Evolutionary conservation across 1,284 basidiomycete genomes (phyloP).

Genomic region (Pholiota adiposa): DNA sequence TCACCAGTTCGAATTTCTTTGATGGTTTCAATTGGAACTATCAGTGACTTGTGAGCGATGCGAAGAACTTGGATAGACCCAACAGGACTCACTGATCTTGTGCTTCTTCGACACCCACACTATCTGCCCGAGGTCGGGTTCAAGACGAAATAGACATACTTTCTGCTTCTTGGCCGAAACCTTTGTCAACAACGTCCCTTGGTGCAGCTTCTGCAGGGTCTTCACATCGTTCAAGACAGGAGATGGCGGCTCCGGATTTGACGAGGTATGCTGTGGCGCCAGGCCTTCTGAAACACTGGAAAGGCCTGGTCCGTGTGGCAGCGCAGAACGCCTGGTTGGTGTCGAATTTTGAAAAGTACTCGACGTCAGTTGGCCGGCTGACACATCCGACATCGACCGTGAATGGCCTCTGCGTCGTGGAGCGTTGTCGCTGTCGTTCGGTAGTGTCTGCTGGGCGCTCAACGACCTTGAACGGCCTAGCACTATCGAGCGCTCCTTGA

Average conservation of each 20-base stretch:
- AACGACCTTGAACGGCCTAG: slow-evolving; percentile 19
- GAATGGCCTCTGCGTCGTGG: slow-evolving; percentile 12
- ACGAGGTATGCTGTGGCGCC: not conserved
- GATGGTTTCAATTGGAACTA: slow-evolving; percentile 90
- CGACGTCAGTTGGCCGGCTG: not conserved
- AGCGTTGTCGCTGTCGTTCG: not conserved
- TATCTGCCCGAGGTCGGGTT: slow-evolving; percentile 79
- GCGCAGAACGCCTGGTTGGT: not conserved
- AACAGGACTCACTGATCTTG: slow-evolving; percentile 61
- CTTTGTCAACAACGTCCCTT: slow-evolving; percentile 81
- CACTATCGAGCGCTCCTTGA: slow-evolving; percentile 16
- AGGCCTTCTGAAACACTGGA: slow-evolving; percentile 12
- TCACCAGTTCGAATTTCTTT: slow-evolving; percentile 87
- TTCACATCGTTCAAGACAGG: slow-evolving; percentile 27
- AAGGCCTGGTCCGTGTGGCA: slow-evolving; percentile 5
- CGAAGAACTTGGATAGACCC: not conserved
- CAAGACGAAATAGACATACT: slow-evolving; percentile 68
- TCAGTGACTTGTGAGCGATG: not conserved
- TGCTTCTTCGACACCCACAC: slow-evolving; percentile 82
- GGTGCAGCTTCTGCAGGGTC: slow-evolving; percentile 57
- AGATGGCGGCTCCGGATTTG: not conserved
- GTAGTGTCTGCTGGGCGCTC: slow-evolving; percentile 1
- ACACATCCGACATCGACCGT: slow-evolving; percentile 20
- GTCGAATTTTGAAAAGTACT: not conserved
- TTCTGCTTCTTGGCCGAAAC: slow-evolving; percentile 80